Evolutionary conservation across 2,329 filamentous ascomycete species (phyloP), one percentile per base, ranked within the genome.

Genomic region (Diaporthe eres): DNA sequence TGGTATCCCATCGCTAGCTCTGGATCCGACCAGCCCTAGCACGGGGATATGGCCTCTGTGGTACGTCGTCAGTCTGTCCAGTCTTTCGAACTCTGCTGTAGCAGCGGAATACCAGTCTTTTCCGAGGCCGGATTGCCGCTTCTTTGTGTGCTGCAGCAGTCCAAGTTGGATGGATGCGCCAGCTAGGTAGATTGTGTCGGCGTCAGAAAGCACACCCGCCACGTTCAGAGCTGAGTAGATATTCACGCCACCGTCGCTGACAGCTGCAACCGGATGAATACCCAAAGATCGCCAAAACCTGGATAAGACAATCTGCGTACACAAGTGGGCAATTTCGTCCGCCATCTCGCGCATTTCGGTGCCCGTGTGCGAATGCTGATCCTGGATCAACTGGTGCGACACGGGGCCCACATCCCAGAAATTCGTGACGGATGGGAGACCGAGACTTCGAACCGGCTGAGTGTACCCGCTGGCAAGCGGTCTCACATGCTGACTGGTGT

Each of bases 131-230:
- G 17, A 10, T 0, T 4, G 2, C 6, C 2, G 22, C 9, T 39
- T 19, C 1, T 42, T 1, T 17, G 5, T 17, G 13, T 17, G 22
- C 13, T 42, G 37, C n/a, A n/a, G 19, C 34, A 61, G n/a, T 6
- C 10, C n/a, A 12, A 22, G 15, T 15, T 31, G n/a, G 15, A 47
- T 22, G 6, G 17, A 39, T 1, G 86, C 83, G 42, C 94, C 94
- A 25, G 95, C 92, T 1, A 95, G 87, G 78, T 92, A 92, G 73
- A 96, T 89, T 80, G 93, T 90, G 81, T 95, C 93, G 78, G 90
- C 90, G 34, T 90, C 91, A 17, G 92, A 94, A 28, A 95, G 86
- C n/a, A 95, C 92, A 61, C 92, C 93, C 68, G 93, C 92, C 47
- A 92, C 88, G 79, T 93, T 88, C 8, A 95, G 88, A 70, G 92